Percentiles rank a stretch among this genome's conserved stretches.
Conservation (phyloP, 768 basidiomycete genomes). For the Cubamyces lactineus region DNA sequence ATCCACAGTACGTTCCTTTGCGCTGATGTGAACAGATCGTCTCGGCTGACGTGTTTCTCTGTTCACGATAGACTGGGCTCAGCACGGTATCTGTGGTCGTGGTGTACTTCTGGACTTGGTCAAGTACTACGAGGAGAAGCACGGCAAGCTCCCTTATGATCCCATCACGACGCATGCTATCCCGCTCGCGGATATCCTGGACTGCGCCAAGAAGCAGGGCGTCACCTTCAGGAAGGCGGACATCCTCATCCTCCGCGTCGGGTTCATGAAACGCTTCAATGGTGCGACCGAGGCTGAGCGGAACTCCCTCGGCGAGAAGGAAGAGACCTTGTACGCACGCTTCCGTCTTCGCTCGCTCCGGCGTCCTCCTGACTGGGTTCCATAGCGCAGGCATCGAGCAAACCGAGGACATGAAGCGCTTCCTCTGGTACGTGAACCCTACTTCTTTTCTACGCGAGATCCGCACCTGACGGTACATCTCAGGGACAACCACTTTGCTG, state of each 20-base stretch:
- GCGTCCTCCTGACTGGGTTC: constrained; percentile 4
- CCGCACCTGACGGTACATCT: constrained; percentile 4
- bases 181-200: constrained; percentile 55
- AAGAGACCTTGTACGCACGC: constrained; percentile 54
- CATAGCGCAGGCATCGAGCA: constrained; percentile 68
- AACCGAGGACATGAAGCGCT: constrained; percentile 73
- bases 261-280: constrained; percentile 63
- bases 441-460: neutral
- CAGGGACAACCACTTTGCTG: constrained; percentile 77
- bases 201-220: constrained; percentile 61
- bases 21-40: neutral
- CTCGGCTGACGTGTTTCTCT: neutral
- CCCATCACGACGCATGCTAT: constrained; percentile 61
- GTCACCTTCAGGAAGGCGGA: constrained; percentile 62
- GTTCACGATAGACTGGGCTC: constrained; percentile 58
- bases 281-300: constrained; percentile 46
- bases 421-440: constrained; percentile 57
- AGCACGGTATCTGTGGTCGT: constrained; percentile 69
- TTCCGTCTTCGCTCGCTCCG: neutral
- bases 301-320: constrained; percentile 43
- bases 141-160: constrained; percentile 54
- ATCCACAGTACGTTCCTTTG: constrained; percentile 60
- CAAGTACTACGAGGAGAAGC: constrained; percentile 46
- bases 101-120: constrained; percentile 69
- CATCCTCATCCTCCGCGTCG: constrained; percentile 60